These are phyloP conservation scores for Trichoderma asperellum DNA, from an alignment of 2,329 filamentous ascomycete species.

Conservation along the genomic window DNA sequence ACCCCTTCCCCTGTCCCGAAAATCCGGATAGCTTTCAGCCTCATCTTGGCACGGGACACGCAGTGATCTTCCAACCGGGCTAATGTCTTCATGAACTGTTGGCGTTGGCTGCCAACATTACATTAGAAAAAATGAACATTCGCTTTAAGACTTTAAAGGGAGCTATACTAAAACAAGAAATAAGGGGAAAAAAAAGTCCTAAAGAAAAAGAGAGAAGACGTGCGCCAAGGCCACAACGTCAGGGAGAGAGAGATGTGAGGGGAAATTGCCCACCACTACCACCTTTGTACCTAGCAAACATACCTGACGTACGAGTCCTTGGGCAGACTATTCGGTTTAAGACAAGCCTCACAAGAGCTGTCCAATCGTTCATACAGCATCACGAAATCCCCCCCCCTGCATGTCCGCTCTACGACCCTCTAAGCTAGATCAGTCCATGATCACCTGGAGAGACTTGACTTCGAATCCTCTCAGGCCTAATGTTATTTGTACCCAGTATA, in stretches of 20 bases:
- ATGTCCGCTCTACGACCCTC: background rate
- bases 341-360: background rate
- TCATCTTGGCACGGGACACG: background rate
- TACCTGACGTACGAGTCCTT: background rate
- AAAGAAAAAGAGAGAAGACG: background rate
- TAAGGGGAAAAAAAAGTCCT: background rate
- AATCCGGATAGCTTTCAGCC: slow-evolving; percentile 12
- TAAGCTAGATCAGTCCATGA: background rate
- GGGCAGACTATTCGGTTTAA: background rate
- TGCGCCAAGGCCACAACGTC: background rate
- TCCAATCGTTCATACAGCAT: background rate
- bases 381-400: background rate
- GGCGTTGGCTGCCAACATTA: too few species aligned
- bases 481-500: slow-evolving; percentile 7
- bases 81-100: background rate
- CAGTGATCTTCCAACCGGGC: background rate
- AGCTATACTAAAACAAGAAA: background rate
- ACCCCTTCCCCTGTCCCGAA: slow-evolving; percentile 5
- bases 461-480: background rate
- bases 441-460: background rate
- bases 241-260: background rate
- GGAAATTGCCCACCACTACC: background rate
- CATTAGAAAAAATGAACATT: background rate
- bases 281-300: background rate
- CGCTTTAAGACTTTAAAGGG: background rate